Evolutionary conservation across 768 basidiomycete genomes (phyloP).

Genomic region (Naganishia vishniacii): DNA sequence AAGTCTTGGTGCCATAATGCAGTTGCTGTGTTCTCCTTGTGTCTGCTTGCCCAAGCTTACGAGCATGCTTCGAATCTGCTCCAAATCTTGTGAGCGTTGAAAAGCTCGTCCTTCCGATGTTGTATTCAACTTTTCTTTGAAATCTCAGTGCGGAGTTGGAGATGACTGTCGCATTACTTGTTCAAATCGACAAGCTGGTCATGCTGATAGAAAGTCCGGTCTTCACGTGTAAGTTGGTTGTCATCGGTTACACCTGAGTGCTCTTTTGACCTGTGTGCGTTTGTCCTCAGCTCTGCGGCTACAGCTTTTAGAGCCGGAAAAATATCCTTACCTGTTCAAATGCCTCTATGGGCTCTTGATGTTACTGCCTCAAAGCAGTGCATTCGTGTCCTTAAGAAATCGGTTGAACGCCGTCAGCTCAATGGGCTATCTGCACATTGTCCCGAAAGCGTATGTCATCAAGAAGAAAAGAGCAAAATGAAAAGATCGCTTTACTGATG

Average conservation of each 20-base stretch:
- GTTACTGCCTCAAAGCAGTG: constrained; percentile 93
- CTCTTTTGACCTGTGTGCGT: no score
- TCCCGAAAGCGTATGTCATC: constrained; percentile 77
- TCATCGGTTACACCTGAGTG: background rate
- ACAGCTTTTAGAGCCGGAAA: constrained; percentile 92
- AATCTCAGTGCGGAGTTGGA: constrained; percentile 79
- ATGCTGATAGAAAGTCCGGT: constrained; percentile 97
- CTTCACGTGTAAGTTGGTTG: constrained; percentile 71
- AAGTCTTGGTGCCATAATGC: constrained; percentile 99
- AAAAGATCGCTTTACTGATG: background rate
- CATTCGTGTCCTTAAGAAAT: constrained; percentile 89
- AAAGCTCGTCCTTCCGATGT: background rate
- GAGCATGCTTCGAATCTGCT: constrained; percentile 96
- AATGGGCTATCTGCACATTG: constrained; percentile 84
- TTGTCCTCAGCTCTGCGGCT: constrained; percentile 59
- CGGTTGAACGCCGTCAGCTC: constrained; percentile 92
- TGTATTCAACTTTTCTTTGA: background rate
- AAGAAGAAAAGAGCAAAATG: background rate
- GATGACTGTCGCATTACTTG: constrained; percentile 86
- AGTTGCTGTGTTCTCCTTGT: constrained; percentile 91
- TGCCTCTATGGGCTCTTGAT: constrained; percentile 94
- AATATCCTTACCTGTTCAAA: constrained; percentile 93
- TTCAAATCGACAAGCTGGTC: constrained; percentile 95
- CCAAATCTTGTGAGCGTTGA: constrained; percentile 75
- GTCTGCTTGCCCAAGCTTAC: constrained; percentile 93